Evolutionary conservation across 2,329 filamentous ascomycete genomes (phyloP), one percentile per base, ranked within the genome.

Genomic region (Trichoderma hamatum): DNA sequence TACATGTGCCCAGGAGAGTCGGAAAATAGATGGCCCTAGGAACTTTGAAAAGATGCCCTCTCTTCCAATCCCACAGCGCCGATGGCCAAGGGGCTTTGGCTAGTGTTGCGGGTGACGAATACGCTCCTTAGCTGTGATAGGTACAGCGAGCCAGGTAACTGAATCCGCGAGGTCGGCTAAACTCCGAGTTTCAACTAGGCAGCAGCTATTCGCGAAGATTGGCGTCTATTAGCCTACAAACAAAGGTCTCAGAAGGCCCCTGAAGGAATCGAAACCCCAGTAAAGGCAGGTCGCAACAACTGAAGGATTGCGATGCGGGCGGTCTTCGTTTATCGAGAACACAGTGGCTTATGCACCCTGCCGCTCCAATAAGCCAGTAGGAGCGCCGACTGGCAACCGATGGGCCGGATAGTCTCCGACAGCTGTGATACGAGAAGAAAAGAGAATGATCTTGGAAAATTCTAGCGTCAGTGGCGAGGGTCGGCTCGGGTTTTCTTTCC

Each of bases 281-380:
- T 65, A 66, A 55, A 54, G 68, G 68, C 68, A 69, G 68, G 68
- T 66, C 21, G 68, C 24, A 65, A 19, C 26, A 32, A 43, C 24
- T n/a, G 30, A 52, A 49, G 59, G 52, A 26, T 49, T 30, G 28
- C 60, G 30, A 43, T 60, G 68, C 43, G 55, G 36, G 64, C 28
- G 64, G 39, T 43, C 21, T 30, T 59, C 54, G 39, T 36, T n/a
- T 51, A 34, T 58, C 64, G 52, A 58, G 16, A 39, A 59, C 32
- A 51, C 32, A 21, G 39, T 46, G 54, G 54, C 43, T 54, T 51
- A 67, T 59, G 54, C 64, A 67, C n/a, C 4, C 52, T 51, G 54
- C 16, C 54, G 24, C 64, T 67, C 54, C 28, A 28, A 43, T 67
- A 32, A 26, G 39, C 52, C 54, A 39, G 39, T 46, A 49, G 46